phyloP scores from a whole-genome alignment of 257 asterid genomes.

The Solanum sejunctum region DNA sequence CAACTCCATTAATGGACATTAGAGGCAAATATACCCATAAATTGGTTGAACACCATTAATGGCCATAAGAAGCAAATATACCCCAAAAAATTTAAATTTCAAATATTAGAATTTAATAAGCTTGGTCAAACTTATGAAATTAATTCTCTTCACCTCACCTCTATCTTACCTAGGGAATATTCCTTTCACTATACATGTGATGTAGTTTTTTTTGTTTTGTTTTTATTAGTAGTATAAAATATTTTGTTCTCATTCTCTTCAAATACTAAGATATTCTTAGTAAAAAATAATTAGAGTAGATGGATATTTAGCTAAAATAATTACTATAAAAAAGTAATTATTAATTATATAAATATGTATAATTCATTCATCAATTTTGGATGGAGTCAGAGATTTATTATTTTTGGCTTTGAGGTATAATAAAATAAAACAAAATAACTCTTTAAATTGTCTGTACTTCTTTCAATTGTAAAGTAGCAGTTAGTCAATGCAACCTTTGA shows the following conservation, averaged over 20 bases:
- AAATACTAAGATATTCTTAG: neutral
- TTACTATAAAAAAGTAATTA: no score
- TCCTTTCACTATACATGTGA: constrained; percentile 1
- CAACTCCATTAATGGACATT: neutral
- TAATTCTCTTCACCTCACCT: neutral
- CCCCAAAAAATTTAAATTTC: neutral
- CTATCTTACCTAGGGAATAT: constrained; percentile 17
- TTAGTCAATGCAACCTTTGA: no score
- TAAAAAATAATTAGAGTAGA: neutral
- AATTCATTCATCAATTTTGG: no score
- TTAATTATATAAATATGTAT: no score
- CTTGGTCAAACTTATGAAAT: constrained; percentile 7
- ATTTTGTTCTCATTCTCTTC: constrained; percentile 18
- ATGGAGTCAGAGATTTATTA: no score
- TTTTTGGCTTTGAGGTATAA: no score
- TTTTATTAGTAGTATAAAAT: neutral
- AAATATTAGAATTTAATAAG: neutral
- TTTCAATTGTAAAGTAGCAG: no score
- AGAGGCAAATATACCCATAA: neutral
- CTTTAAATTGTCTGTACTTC: no score
- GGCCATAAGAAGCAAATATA: neutral
- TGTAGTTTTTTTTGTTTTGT: neutral
- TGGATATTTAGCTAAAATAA: no score
- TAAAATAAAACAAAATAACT: no score
- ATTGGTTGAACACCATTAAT: neutral